Evolutionary conservation across 139 green algal species (phyloP).

Genomic region (Chlorella ohadii): DNA sequence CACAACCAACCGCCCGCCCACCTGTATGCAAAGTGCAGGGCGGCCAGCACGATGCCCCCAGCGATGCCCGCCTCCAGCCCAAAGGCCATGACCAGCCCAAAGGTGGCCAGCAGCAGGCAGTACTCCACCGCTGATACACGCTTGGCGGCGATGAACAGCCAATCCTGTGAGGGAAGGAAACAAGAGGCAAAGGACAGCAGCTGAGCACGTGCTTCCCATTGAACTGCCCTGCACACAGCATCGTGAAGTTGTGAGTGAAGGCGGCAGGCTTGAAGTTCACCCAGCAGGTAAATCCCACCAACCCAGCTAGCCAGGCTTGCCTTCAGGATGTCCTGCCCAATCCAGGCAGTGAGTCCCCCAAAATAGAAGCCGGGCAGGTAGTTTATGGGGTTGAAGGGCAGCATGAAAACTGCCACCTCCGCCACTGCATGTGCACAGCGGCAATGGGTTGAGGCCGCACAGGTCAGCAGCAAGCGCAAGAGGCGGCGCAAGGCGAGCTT

Average conservation of each 20-base stretch:
- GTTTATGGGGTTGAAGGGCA: slow-evolving; percentile 65
- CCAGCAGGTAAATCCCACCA: no score
- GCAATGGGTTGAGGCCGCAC: slow-evolving; percentile 61
- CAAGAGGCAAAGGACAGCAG: no score
- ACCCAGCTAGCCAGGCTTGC: slow-evolving; percentile 14
- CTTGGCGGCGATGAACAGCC: slow-evolving; percentile 45
- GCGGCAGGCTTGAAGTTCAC: no score
- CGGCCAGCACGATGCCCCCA: slow-evolving; percentile 69
- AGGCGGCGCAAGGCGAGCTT: slow-evolving; percentile 64
- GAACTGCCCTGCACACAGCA: no score
- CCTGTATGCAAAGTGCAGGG: slow-evolving; percentile 74
- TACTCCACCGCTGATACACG: slow-evolving; percentile 66
- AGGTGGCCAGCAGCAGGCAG: slow-evolving; percentile 73
- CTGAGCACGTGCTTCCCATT: no score
- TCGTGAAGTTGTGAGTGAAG: no score
- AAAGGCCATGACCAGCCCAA: slow-evolving; percentile 62
- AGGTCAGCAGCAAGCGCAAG: slow-evolving; percentile 75
- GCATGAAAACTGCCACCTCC: slow-evolving; percentile 71
- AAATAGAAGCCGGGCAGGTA: slow-evolving; percentile 63
- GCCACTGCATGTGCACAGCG: slow-evolving; percentile 32
- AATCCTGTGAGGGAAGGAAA: slow-evolving; percentile 31
- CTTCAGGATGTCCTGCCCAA: slow-evolving; percentile 78
- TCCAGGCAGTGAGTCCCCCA: slow-evolving; percentile 72
- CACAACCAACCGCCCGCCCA: no score
- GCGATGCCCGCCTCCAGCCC: slow-evolving; percentile 69